Percentiles rank a stretch among this genome's conserved stretches.
These are phyloP conservation scores for Anaeramoeba flamelloides DNA, from an alignment of 78 protist species.

Conservation along the genomic window DNA sequence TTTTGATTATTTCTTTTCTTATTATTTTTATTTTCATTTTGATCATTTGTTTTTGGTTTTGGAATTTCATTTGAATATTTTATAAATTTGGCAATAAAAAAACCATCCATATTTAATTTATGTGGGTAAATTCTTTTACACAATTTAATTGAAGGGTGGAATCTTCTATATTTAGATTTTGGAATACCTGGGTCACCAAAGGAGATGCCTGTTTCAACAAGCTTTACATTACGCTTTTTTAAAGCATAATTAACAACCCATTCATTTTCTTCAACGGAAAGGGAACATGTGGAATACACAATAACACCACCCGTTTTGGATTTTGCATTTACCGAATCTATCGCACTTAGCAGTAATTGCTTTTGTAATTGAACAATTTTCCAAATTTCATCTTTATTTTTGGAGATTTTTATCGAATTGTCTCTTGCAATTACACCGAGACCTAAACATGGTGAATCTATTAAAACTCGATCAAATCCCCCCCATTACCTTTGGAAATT, in stretches of 20 bases:
- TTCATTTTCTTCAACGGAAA: constrained; percentile 86
- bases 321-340: constrained; percentile 67
- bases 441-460: constrained; percentile 99
- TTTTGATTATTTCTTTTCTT: no score
- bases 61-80: constrained; percentile 50
- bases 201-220: no score
- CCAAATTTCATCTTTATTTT: constrained; percentile 56
- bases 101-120: constrained; percentile 95
- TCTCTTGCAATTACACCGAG: constrained; percentile 91
- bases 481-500: constrained; percentile 28
- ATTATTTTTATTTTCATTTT: no score
- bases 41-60: no score
- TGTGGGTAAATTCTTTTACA: constrained; percentile 90
- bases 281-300: constrained; percentile 72
- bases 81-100: constrained; percentile 82
- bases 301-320: constrained; percentile 67
- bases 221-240: constrained; percentile 30
- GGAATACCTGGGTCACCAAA: constrained; percentile 51
- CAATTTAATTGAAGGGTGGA: constrained; percentile 48
- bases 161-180: constrained; percentile 23
- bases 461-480: constrained; percentile 81
- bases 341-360: constrained; percentile 81
- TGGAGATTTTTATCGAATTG: constrained; percentile 46
- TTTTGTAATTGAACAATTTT: constrained; percentile 60
- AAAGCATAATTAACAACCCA: constrained; percentile 82